Evolutionary conservation across 345 rosid species (phyloP).

Genomic region (Salix viminalis): DNA sequence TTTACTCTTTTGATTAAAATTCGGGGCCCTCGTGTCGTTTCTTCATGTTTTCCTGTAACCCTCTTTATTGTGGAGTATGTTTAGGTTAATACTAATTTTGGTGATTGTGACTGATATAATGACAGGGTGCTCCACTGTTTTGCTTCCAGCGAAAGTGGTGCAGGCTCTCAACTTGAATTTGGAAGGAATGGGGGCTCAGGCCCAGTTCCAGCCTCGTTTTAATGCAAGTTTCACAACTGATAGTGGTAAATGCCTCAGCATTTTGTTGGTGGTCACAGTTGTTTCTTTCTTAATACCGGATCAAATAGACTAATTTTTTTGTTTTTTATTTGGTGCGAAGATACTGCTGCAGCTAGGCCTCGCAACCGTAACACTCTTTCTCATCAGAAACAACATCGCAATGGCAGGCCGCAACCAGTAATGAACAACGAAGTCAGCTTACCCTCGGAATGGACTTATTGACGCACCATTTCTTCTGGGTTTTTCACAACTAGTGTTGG

Average conservation of each 20-base stretch:
- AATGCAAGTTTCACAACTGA: conserved; percentile 6
- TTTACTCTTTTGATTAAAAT: too few species aligned
- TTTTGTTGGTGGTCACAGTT: too few species aligned
- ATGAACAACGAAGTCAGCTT: conserved; percentile 38
- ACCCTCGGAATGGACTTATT: conserved; percentile 74
- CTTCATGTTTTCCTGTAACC: too few species aligned
- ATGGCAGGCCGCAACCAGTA: conserved; percentile 27
- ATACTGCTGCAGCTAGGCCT: conserved; percentile 13
- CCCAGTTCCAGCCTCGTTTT: conserved; percentile 30
- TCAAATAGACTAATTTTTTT: background rate
- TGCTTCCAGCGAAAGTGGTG: conserved; percentile 80
- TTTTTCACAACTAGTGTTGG: background rate
- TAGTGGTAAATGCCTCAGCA: too few species aligned
- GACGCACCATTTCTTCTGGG: conserved; percentile 10
- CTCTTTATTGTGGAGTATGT: too few species aligned
- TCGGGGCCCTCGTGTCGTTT: too few species aligned
- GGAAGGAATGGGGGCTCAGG: conserved; percentile 32
- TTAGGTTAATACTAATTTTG: background rate
- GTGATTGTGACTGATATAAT: too few species aligned
- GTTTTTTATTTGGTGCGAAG: conserved; percentile 1
- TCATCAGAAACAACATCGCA: conserved; percentile 22
- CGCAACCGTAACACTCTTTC: conserved; percentile 8
- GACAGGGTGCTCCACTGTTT: conserved; percentile 45
- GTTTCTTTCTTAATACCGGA: too few species aligned
- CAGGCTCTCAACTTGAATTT: conserved; percentile 65